Base-by-base conservation (phyloP, 2,329 filamentous ascomycete genomes). In the Pestalotiopsis sp. region DNA sequence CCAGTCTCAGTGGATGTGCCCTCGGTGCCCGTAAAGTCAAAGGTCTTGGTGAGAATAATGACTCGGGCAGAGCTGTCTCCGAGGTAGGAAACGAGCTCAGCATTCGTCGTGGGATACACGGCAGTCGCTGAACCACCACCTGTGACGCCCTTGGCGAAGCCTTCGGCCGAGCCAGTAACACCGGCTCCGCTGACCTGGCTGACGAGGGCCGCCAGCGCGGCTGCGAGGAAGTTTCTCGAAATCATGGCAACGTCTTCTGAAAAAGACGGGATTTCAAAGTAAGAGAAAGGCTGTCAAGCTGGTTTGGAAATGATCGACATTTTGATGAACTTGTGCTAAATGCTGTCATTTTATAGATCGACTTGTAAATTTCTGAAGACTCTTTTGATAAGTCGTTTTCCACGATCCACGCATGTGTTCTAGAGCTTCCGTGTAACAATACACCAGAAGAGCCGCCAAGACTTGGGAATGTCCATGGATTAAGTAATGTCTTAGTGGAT, bases 51-150 rank as follows among this genome's bases (percentile, higher is more conserved):
- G 36, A 91, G 80, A 67, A 91, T 82, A 72, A 91, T 90, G 69
- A 86, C 85, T 27, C 88, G 85, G 13, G 88, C 73, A 23, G 80
- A 76, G 67, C 78, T 79, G 76, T 90, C 87, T 9, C 82, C 81
- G 4, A 91, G 84, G 79, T 90, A 91, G 52, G 81, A 83, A 76
- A 86, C 85, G 61, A 91, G 85, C 83, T 92, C 82, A 27, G 79
- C 82, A 57, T 78, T 88, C 63, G 81, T 86, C 20, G 76, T 80
- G 13, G 88, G 88, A 72, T 87, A 86, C 20, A 86, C 86, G 36
- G 86, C 77, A 9, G 81, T 78, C 25, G 86, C 88, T 69, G 73
- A 81, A 66, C 88, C 88, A 74, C 89, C 89, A 49, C 89, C 89
- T 20, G 89, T 91, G 36, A 88, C 86, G 63, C 87, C 86, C 69